Evolutionary conservation across 176 grass and related monocot species (phyloP).

Genomic region (Leersia perrieri): DNA sequence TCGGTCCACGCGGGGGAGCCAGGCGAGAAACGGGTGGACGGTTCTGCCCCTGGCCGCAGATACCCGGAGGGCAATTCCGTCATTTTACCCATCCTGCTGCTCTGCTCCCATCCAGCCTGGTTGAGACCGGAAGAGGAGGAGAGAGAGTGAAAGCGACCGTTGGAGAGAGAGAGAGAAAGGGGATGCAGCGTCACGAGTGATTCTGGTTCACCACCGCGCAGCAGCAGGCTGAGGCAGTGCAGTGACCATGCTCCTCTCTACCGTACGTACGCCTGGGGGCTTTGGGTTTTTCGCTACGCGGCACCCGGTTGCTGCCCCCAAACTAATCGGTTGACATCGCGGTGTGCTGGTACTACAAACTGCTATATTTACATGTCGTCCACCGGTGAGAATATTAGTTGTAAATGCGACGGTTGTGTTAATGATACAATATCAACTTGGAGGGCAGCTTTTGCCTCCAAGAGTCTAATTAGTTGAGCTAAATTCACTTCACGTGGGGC

Average conservation of each 20-base stretch:
- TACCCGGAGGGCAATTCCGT: constrained; percentile 5
- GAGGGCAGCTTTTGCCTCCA: too few relatives aligned
- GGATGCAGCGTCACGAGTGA: constrained; percentile 19
- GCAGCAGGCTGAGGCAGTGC: background rate
- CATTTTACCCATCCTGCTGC: background rate
- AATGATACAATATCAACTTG: too few relatives aligned
- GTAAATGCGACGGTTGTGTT: too few relatives aligned
- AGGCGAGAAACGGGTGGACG: background rate
- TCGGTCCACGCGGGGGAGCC: background rate
- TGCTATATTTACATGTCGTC: too few relatives aligned
- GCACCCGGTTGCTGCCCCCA: background rate
- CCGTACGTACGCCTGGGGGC: background rate
- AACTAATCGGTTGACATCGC: too few relatives aligned
- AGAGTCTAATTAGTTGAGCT: too few relatives aligned
- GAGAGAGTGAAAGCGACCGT: constrained; percentile 6
- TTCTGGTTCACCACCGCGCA: constrained; percentile 7
- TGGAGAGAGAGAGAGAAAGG: constrained; percentile 2
- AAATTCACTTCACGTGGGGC: too few relatives aligned
- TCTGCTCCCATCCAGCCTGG: background rate
- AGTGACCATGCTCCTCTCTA: background rate
- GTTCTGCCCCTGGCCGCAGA: constrained; percentile 21
- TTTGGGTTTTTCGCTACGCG: background rate
- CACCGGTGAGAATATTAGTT: too few relatives aligned
- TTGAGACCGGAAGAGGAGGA: background rate
- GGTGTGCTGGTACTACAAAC: too few relatives aligned